Evolutionary conservation across 1,139 yeast genomes (phyloP), one percentile per base, ranked within the genome.

Genomic region (Lodderomyces oxycetoniae): DNA sequence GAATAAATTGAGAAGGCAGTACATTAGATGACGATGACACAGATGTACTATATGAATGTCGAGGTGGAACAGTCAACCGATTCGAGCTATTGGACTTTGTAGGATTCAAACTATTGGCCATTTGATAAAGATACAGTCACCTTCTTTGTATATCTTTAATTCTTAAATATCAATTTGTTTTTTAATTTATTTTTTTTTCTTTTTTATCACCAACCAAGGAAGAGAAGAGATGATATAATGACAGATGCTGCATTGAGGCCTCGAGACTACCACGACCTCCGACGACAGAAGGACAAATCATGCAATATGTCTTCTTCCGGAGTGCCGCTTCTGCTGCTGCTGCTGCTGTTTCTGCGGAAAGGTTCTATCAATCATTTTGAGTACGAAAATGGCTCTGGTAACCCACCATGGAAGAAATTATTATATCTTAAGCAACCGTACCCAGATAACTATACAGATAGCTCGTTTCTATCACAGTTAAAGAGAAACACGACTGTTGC

Each of bases 371-470:
- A 20, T 20, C 10, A 20, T 8, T 20, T 20, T n/a, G n/a, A 20
- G 23, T n/a, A 9, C 10, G 10, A 20, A 20, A 20, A 20, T n/a
- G 8, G 8, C 10, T n/a, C 23, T 20, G 14, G 23, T 9, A 31
- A 31, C n/a, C 36, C 33, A 13, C 43, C 46, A 11, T 89, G 97
- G 97, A 72, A 82, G 47, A 85, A 93, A 50, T 72, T 88, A 30
- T 69, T 91, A n/a, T 91, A 95, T 80, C 72, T 84, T 29, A 72
- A 74, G 40, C 96, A 89, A 52, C 85, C 85, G 10, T 89, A 79
- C 50, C 95, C 95, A 0, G 98, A 91, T 55, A 91, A 88, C 56
- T 86, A 86, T 59, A 91, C 95, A 2, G 94, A 88, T 51, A 59
- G 63, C 7, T 74, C 89, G 6, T 91, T 91, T 52, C 62, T 88